Evolutionary conservation across 108 stramenopile species (phyloP).

Genomic region (Nannochloropsis salina): DNA sequence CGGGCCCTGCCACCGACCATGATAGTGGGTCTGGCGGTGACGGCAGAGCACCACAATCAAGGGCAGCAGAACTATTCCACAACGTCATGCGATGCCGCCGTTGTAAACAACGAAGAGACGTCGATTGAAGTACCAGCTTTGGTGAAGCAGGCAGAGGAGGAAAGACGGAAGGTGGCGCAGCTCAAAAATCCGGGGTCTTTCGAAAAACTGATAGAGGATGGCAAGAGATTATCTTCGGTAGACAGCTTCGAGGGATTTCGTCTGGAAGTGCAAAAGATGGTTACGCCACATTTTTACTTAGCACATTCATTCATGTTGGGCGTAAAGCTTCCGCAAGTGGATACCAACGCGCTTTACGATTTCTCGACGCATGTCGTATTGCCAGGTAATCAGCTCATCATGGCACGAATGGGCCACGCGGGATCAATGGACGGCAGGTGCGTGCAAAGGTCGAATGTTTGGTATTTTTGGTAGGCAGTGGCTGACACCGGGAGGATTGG

Average conservation of each 20-base stretch:
- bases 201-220: neutral
- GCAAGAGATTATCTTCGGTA: neutral
- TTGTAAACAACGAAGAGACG: neutral
- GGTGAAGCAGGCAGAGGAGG: neutral
- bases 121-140: neutral
- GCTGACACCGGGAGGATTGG: too few relatives aligned
- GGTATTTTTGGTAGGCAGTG: too few relatives aligned
- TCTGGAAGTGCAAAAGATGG: neutral
- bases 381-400: neutral
- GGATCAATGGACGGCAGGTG: conserved; percentile 8
- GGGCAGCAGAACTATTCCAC: neutral
- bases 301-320: conserved; percentile 17
- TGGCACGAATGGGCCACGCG: neutral
- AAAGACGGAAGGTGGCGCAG: neutral
- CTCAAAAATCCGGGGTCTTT: conserved; percentile 19
- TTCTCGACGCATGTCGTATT: conserved; percentile 15
- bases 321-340: neutral
- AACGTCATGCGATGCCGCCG: neutral
- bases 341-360: neutral
- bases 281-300: conserved; percentile 17
- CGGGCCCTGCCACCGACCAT: neutral
- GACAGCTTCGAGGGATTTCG: conserved; percentile 8
- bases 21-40: neutral
- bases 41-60: neutral
- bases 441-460: neutral